Evolutionary conservation across 805 yeast species (phyloP).

Genomic region (Metschnikowia arizonensis): DNA sequence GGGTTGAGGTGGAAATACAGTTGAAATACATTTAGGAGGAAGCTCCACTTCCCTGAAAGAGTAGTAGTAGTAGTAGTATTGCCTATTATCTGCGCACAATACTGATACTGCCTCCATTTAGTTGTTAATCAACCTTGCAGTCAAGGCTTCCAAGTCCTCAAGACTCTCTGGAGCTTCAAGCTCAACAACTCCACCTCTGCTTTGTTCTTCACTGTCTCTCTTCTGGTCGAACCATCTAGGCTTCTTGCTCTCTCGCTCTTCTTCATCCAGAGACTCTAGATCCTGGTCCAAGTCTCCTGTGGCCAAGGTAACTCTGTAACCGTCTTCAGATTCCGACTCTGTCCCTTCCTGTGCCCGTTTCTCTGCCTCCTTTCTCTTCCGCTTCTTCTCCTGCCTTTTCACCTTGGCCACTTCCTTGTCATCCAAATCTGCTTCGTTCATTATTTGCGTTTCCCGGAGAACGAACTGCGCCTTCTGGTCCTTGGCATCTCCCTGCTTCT

Average conservation of each 20-base stretch:
- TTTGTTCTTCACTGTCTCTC: constrained; percentile 15
- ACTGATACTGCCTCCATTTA: constrained; percentile 1
- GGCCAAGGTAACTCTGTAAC: constrained; percentile 27
- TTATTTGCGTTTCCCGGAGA: constrained; percentile 56
- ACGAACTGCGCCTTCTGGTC: constrained; percentile 67
- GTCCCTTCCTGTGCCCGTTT: constrained; percentile 43
- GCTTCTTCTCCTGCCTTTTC: constrained; percentile 82
- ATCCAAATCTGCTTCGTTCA: constrained; percentile 67
- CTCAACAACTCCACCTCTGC: constrained; percentile 49
- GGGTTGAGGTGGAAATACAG: too few species aligned
- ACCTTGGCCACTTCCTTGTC: constrained; percentile 77
- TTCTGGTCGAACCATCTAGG: constrained; percentile 50
- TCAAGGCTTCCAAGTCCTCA: constrained; percentile 90
- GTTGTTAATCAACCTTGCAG: constrained; percentile 44
- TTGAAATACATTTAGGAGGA: too few species aligned
- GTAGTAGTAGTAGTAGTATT: too few species aligned
- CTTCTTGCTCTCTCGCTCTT: constrained; percentile 37
- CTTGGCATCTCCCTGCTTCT: constrained; percentile 63
- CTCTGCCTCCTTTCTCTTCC: constrained; percentile 80
- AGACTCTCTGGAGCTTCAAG: constrained; percentile 84
- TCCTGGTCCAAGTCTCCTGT: constrained; percentile 44
- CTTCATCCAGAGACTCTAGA: constrained; percentile 37
- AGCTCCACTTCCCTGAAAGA: too few species aligned
- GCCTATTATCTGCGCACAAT: too few species aligned
- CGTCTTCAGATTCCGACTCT: constrained; percentile 31